phyloP scores from a whole-genome alignment of 1,284 basidiomycete species.

The Entoloma clypeatum region DNA sequence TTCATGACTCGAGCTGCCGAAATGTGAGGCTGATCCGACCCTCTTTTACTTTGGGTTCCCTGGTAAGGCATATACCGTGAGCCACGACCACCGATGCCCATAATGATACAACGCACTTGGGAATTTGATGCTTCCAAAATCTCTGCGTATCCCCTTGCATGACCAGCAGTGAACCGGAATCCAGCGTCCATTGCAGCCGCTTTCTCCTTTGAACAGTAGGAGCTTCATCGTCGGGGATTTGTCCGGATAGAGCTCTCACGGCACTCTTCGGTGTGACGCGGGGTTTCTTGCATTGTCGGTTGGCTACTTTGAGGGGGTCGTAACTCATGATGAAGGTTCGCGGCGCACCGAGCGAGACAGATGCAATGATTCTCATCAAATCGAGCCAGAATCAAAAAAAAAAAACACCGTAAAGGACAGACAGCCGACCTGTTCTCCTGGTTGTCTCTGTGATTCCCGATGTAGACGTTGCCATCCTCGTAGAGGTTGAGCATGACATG shows the following conservation, averaged over 20 bases:
- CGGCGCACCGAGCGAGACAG: slow-evolving; percentile 25
- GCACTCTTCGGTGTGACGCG: no score
- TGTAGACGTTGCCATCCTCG: slow-evolving; percentile 26
- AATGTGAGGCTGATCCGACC: slow-evolving; percentile 29
- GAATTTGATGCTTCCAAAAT: slow-evolving; percentile 30
- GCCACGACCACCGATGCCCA: background rate
- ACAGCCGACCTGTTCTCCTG: slow-evolving; percentile 23
- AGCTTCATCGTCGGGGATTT: background rate
- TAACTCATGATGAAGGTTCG: slow-evolving; percentile 28
- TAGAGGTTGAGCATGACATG: slow-evolving; percentile 29
- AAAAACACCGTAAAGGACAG: background rate
- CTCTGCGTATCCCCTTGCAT: slow-evolving; percentile 30
- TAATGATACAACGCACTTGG: slow-evolving; percentile 23
- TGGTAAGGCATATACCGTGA: slow-evolving; percentile 8
- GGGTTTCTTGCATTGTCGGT: no score
- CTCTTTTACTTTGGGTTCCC: slow-evolving; percentile 24
- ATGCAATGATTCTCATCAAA: slow-evolving; percentile 25
- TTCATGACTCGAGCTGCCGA: slow-evolving; percentile 25
- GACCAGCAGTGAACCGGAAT: slow-evolving; percentile 25
- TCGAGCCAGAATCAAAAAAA: background rate
- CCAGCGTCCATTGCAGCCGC: slow-evolving; percentile 23
- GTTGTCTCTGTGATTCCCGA: slow-evolving; percentile 28
- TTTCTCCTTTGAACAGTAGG: slow-evolving; percentile 15
- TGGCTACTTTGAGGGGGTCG: slow-evolving; percentile 12
- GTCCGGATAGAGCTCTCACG: no score